These are phyloP conservation scores for Fusarium xyrophilum DNA, from an alignment of 2,329 filamentous ascomycete species.

Conservation along the genomic window DNA sequence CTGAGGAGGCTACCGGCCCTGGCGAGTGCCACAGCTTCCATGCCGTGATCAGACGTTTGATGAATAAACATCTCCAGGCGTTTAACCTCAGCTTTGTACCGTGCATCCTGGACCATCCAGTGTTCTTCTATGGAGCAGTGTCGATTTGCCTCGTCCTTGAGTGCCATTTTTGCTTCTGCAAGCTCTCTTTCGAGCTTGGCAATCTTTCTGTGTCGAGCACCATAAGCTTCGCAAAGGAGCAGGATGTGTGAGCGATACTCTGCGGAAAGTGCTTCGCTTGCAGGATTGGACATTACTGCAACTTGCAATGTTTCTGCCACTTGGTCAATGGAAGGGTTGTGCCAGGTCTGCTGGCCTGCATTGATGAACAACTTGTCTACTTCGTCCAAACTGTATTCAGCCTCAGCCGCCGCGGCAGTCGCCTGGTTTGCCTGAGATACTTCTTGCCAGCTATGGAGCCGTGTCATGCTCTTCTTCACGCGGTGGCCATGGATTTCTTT, in stretches of 20 bases:
- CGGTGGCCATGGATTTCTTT: neutral
- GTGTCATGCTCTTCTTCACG: conserved; percentile 9
- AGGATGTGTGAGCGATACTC: conserved; percentile 54
- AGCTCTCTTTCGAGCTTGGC: conserved; percentile 48
- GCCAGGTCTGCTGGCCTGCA: conserved; percentile 42
- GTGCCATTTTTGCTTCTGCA: conserved; percentile 46
- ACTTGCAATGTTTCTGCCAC: conserved; percentile 55
- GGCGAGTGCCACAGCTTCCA: conserved; percentile 54
- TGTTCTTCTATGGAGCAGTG: conserved; percentile 37
- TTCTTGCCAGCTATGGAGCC: conserved; percentile 27
- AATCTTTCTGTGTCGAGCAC: conserved; percentile 39
- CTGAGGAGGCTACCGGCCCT: conserved; percentile 51
- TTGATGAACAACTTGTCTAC: conserved; percentile 27
- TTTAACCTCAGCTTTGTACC: conserved; percentile 44
- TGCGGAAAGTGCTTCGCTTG: conserved; percentile 47
- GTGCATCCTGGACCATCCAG: conserved; percentile 36
- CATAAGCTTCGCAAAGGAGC: conserved; percentile 49
- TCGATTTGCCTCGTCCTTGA: conserved; percentile 47
- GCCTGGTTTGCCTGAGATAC: neutral
- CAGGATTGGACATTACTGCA: conserved; percentile 49
- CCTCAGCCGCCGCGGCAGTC: neutral
- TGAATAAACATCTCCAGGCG: conserved; percentile 45
- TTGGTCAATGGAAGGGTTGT: conserved; percentile 53
- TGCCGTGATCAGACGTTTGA: conserved; percentile 50
- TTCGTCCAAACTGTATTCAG: conserved; percentile 8